A percentile compares a stretch with the other conserved stretches of the same genome.
These are phyloP conservation scores for Takakia lepidozioides DNA, from an alignment of 225 moss, liverwort and hornwort genomes.

Conservation along the genomic window DNA sequence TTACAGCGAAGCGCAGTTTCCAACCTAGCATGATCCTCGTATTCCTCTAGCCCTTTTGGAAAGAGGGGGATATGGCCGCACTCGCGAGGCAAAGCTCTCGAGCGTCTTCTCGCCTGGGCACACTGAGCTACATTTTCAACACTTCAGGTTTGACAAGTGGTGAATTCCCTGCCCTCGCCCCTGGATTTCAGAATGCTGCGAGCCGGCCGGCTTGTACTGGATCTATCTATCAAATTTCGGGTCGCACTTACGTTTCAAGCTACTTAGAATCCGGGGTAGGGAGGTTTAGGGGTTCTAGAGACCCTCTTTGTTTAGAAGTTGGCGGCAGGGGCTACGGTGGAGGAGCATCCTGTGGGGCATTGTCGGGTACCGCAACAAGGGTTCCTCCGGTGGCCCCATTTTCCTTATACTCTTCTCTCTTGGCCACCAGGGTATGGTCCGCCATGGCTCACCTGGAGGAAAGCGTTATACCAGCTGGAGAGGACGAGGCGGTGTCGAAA, in stretches of 20 bases:
- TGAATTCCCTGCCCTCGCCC: neutral
- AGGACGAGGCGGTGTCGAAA: slow-evolving; percentile 14
- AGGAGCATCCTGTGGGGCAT: neutral
- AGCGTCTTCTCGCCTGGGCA: slow-evolving; percentile 8
- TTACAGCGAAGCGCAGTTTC: too few species aligned
- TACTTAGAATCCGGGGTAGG: neutral
- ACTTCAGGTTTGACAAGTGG: neutral
- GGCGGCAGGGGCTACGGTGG: neutral
- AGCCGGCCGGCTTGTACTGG: neutral
- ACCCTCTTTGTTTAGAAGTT: neutral
- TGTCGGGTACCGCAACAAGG: neutral
- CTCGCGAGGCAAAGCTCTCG: slow-evolving; percentile 7
- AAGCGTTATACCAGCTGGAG: slow-evolving; percentile 15
- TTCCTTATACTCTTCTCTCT: slow-evolving; percentile 2
- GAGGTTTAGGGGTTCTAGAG: slow-evolving; percentile 1
- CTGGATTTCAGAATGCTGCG: neutral
- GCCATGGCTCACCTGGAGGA: slow-evolving; percentile 32
- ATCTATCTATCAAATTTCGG: neutral
- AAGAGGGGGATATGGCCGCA: slow-evolving; percentile 11
- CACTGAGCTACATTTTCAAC: neutral
- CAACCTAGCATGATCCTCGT: too few species aligned
- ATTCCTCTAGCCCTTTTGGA: too few species aligned
- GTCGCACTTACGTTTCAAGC: too few species aligned
- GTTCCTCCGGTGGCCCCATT: neutral
- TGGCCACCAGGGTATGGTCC: slow-evolving; percentile 14